Evolutionary conservation across 371 early-diverging fungal species (phyloP), one percentile per base, ranked within the genome.

Genomic region (Mucor plumbeus): DNA sequence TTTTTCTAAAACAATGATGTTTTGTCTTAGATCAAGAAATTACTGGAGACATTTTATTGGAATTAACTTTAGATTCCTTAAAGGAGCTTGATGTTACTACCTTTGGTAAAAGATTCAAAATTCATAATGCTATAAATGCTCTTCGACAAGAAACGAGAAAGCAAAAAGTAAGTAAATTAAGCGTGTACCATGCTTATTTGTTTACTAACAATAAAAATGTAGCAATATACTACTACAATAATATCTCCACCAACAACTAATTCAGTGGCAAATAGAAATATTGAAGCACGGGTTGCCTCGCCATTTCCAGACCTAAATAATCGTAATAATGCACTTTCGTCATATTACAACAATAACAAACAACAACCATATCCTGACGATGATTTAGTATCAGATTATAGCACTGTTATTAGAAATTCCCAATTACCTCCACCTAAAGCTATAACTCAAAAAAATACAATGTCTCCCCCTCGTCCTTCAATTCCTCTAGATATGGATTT

Each of bases 51-150:
- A 84, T 89, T 14, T 70, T 91, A 15, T 66, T 90, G 39, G 88
- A 88, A 57, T 71, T 91, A 38, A 85, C 87, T 56, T 70, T 87
- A 17, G 85, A 87, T 59, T 87, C 89, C n/a, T 68, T 91, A 13
- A 91, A 91, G 64, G 92, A 91, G 59, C 74, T 91, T n/a, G 80
- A 88, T 33, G 82, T 91, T 26, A 70, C 61, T 19, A 87, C 90
- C 1, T 90, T 90, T 71, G 92, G 92, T 34, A 90, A 90, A 63
- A 79, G 92, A 3, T 87, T 88, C 69, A 88, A 90, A 48, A 76
- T 91, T 40, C 86, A 88, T 72, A 87, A 80, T 61, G 88, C 90
- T 17, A 91, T 91, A 61, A 81, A 77, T 33, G 68, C 77, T 5
- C 69, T 91, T 21, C 78, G 83, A 56, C 75, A 78, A 61, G 68